phyloP scores from a whole-genome alignment of 2,329 filamentous ascomycete genomes.

The Penicillium rolfsii region DNA sequence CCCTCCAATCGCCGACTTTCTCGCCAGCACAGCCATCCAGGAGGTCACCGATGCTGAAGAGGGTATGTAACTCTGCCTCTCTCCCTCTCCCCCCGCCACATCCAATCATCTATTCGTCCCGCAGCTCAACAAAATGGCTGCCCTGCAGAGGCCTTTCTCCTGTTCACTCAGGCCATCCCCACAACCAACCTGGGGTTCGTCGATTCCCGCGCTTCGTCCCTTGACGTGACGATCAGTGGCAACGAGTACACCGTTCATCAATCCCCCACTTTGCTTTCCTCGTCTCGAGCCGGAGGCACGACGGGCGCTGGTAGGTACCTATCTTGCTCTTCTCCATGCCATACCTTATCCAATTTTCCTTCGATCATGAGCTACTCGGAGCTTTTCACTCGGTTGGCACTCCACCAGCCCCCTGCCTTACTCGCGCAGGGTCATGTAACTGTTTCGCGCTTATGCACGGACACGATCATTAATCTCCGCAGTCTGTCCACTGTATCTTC shows the following conservation, averaged over 20 bases:
- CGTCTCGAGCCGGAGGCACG: constrained; percentile 71
- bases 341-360: background rate
- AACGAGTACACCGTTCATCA: constrained; percentile 78
- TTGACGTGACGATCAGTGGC: constrained; percentile 70
- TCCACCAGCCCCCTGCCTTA: background rate
- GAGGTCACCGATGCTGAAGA: constrained; percentile 63
- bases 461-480: constrained; percentile 15
- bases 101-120: background rate
- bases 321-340: background rate
- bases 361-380: background rate
- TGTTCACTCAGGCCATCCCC: constrained; percentile 77
- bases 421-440: constrained; percentile 9
- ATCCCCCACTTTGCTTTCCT: constrained; percentile 79
- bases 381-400: background rate
- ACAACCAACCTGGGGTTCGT: constrained; percentile 84
- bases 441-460: constrained; percentile 15
- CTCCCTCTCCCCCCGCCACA: background rate
- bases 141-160: constrained; percentile 75
- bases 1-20: constrained; percentile 38
- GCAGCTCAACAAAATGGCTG: constrained; percentile 12
- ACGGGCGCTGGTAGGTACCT: constrained; percentile 66
- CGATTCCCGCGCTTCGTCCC: constrained; percentile 65
- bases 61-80: constrained; percentile 50
- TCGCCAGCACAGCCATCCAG: constrained; percentile 43
- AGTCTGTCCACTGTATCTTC: constrained; percentile 15